Evolutionary conservation across 1,139 yeast genomes (phyloP).

Genomic region (Kazachstania sp.): DNA sequence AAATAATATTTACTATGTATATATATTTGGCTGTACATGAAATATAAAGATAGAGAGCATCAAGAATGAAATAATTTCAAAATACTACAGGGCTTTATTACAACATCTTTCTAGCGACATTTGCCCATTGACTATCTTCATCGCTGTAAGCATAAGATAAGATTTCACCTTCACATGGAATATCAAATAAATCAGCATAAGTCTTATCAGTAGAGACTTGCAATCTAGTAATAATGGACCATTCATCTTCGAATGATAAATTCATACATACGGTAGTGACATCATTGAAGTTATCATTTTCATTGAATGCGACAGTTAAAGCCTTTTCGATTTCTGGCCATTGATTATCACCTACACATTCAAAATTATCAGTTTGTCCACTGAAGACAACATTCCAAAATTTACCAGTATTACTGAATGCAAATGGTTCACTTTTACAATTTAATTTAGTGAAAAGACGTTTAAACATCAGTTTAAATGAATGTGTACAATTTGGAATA

Average conservation of each 20-base stretch:
- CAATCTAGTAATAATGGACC: not conserved
- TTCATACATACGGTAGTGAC: not conserved
- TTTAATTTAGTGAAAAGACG: not conserved
- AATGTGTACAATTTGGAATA: not conserved
- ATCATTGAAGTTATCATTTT: constrained; percentile 1
- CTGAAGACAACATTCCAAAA: constrained; percentile 1
- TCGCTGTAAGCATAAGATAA: not conserved
- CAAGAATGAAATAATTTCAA: too few species aligned
- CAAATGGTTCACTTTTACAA: constrained; percentile 1
- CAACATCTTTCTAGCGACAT: not conserved
- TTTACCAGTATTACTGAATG: not conserved
- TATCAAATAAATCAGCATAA: not conserved
- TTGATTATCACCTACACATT: constrained; percentile 1
- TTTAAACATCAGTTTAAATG: not conserved
- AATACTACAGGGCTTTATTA: too few species aligned
- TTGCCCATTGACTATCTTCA: not conserved
- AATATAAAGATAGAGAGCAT: too few species aligned
- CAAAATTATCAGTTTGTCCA: not conserved
- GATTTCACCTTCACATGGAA: not conserved
- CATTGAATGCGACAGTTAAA: not conserved
- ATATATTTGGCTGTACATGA: too few species aligned
- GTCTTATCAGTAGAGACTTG: not conserved
- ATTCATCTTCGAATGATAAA: not conserved
- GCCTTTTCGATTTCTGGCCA: constrained; percentile 2
- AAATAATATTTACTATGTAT: too few species aligned